Percentiles rank a stretch among this genome's conserved stretches.
Evolutionary conservation across 208 protist genomes (phyloP).

Genomic region (Trypanosoma rangeli): DNA sequence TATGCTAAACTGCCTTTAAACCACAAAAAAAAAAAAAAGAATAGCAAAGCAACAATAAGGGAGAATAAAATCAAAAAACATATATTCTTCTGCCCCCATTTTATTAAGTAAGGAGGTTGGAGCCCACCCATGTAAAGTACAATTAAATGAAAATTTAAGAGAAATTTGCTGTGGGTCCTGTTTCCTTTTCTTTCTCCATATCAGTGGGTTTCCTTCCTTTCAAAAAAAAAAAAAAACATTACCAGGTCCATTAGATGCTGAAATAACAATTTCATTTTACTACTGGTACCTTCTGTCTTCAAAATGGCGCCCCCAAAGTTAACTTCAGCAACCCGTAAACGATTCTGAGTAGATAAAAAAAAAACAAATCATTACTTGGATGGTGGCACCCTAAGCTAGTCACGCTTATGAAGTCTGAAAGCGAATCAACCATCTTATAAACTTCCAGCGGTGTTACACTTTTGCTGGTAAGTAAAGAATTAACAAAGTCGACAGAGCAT

Average conservation of each 20-base stretch:
- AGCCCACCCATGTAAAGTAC: not conserved
- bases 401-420: slow-evolving; percentile 55
- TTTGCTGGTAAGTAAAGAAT: not conserved
- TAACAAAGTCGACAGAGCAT: not conserved
- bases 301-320: slow-evolving; percentile 16
- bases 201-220: slow-evolving; percentile 11
- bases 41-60: slow-evolving; percentile 28
- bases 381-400: slow-evolving; percentile 33
- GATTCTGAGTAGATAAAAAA: not conserved
- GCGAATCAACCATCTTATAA: slow-evolving; percentile 62
- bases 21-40: slow-evolving; percentile 12
- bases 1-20: slow-evolving; percentile 20
- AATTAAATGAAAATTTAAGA: not conserved
- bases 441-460: slow-evolving; percentile 42
- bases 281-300: slow-evolving; percentile 26
- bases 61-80: slow-evolving; percentile 6
- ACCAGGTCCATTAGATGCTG: slow-evolving; percentile 25
- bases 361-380: not conserved
- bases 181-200: slow-evolving; percentile 6
- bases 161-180: not conserved
- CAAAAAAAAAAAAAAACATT: slow-evolving; percentile 2
- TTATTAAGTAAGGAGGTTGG: not conserved
- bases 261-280: slow-evolving; percentile 22
- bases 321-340: not conserved
- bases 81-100: not conserved